Evolutionary conservation across 1,139 yeast species (phyloP).

Genomic region (Debaryomyces psychrophilus): DNA sequence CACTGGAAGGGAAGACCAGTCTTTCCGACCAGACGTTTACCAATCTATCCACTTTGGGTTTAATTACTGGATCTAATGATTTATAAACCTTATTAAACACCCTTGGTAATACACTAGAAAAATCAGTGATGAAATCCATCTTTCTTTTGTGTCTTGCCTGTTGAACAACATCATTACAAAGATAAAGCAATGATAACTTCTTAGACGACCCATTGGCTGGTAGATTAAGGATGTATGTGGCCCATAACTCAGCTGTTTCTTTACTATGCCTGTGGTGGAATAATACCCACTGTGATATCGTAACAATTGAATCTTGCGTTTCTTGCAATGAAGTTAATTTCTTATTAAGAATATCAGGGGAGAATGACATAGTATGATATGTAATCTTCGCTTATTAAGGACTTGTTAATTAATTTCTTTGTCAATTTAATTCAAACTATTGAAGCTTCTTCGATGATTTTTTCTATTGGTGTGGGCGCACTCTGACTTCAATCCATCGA

Average conservation of each 20-base stretch:
- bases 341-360: conserved; percentile 55
- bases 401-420: conserved; percentile 1
- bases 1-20: conserved; percentile 50
- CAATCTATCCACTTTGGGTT: conserved; percentile 64
- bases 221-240: conserved; percentile 37
- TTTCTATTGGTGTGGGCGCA: background rate
- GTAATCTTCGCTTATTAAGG: conserved; percentile 1
- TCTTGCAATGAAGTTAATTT: conserved; percentile 69
- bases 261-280: conserved; percentile 72
- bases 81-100: conserved; percentile 38
- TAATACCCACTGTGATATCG: conserved; percentile 83
- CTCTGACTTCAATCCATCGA: background rate
- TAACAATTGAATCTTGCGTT: conserved; percentile 81
- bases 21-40: conserved; percentile 79
- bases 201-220: conserved; percentile 42
- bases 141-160: conserved; percentile 71
- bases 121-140: conserved; percentile 61
- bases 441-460: background rate
- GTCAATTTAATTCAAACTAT: background rate
- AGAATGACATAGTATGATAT: conserved; percentile 57
- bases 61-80: conserved; percentile 40
- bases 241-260: conserved; percentile 67
- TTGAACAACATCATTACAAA: conserved; percentile 85
- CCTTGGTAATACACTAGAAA: conserved; percentile 50
- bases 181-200: conserved; percentile 64